Evolutionary conservation across 208 protist genomes (phyloP), one percentile per base, ranked within the genome.

Genomic region (Trichomonas gallinae): DNA sequence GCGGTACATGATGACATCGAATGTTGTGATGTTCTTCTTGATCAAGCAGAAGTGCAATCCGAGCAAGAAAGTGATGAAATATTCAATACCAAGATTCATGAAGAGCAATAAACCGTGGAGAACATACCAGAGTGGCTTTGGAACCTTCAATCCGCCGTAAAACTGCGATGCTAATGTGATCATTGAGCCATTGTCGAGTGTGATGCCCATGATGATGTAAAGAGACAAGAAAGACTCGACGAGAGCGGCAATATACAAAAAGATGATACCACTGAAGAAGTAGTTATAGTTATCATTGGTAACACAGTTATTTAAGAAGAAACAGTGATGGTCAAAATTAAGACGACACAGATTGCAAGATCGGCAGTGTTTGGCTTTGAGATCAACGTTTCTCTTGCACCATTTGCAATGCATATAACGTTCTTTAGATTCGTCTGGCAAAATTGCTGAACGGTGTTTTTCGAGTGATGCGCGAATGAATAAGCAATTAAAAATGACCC

Each of bases 301-400:
- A 44, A 96, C 93, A 38, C 93, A 96, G 42, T 96, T 96, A 38
- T 96, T 96, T 36, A 96, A 31, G 38, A 63, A 96, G 72, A 96
- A 82, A n/a, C 93, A 96, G 44, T 96, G 93, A 96, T 96, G 93
- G 40, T 96, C 93, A 45, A 96, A 96, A 23, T 96, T 45, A 4
- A 45, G 9, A 34, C 49, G 11, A 26, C 93, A 96, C 44, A 63
- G 31, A 26, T 96, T 81, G 40, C 93, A 96, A 4, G 49, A 63
- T 26, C 93, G 9, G 34, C 93, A 96, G 36, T 96, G 93, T 34
- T 96, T 96, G 1, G 49, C 0, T 31, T 44, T n/a, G 15, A 82
- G 49, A 31, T 44, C 34, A 45, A 96, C 93, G 46, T 44, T 42
- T 2, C 40, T 45, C 3, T 96, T 10, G 40, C 93, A 96, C 11